These are phyloP conservation scores for Nothophytophthora sp. DNA, from an alignment of 352 stramenopile genomes.

Conservation along the genomic window DNA sequence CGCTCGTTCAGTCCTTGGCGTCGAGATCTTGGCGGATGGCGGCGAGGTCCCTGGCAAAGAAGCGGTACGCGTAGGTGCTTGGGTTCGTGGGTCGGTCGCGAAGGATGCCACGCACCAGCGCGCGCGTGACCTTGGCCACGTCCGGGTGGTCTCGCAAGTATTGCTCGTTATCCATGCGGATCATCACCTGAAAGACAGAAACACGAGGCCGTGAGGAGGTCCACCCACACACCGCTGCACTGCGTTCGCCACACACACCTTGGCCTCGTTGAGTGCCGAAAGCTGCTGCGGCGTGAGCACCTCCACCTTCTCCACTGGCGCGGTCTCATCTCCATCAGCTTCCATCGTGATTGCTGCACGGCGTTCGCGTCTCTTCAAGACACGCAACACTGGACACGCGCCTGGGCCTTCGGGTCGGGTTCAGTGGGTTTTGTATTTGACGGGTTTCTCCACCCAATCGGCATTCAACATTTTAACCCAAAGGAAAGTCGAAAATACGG, in stretches of 20 bases:
- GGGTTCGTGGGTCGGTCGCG: slow-evolving; percentile 50
- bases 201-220: slow-evolving; percentile 2
- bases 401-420: too few relatives aligned
- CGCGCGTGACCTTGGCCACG: slow-evolving; percentile 56
- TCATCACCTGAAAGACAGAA: slow-evolving; percentile 50
- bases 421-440: too few relatives aligned
- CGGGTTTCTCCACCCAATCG: too few relatives aligned
- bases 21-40: slow-evolving; percentile 48
- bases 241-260: slow-evolving; percentile 25
- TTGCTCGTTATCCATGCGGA: slow-evolving; percentile 80
- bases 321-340: neutral
- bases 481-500: too few relatives aligned
- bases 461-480: too few relatives aligned
- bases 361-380: slow-evolving; percentile 27
- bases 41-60: slow-evolving; percentile 43
- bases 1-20: slow-evolving; percentile 55
- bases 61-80: slow-evolving; percentile 54
- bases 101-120: slow-evolving; percentile 58
- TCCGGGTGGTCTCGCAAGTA: slow-evolving; percentile 70
- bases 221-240: neutral
- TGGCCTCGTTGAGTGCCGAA: slow-evolving; percentile 66
- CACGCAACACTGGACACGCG: too few relatives aligned
- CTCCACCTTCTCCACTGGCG: slow-evolving; percentile 45
- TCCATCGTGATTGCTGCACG: slow-evolving; percentile 7
- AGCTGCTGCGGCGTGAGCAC: slow-evolving; percentile 67